These are phyloP conservation scores for Kwoniella bestiolae DNA, from an alignment of 768 basidiomycete species.

Conservation along the genomic window DNA sequence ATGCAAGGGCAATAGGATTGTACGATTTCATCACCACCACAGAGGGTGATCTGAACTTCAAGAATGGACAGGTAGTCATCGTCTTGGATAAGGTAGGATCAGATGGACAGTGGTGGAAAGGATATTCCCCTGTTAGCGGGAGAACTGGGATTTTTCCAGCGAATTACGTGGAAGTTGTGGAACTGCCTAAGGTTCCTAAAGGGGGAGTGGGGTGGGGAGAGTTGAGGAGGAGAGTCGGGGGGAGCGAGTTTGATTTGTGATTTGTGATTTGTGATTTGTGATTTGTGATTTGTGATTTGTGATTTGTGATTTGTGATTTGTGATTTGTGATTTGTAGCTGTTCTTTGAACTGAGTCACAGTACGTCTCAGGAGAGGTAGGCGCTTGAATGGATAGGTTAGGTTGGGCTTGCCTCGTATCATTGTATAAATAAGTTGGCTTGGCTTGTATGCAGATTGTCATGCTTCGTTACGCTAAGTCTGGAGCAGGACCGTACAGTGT, in stretches of 20 bases:
- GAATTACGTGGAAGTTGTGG: slow-evolving; percentile 50
- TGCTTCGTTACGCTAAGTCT: too few relatives aligned
- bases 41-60: slow-evolving; percentile 70
- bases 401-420: too few relatives aligned
- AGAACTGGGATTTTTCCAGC: slow-evolving; percentile 48
- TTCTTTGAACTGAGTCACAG: too few relatives aligned
- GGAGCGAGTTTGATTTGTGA: slow-evolving; percentile 40
- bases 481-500: too few relatives aligned
- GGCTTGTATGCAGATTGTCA: too few relatives aligned
- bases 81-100: slow-evolving; percentile 70
- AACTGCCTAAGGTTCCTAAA: slow-evolving; percentile 38
- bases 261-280: too few relatives aligned
- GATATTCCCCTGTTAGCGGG: slow-evolving; percentile 10
- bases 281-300: too few relatives aligned
- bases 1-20: slow-evolving; percentile 66
- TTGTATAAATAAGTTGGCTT: too few relatives aligned
- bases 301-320: too few relatives aligned
- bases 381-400: too few relatives aligned
- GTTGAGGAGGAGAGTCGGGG: slow-evolving; percentile 36
- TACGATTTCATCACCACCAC: slow-evolving; percentile 78
- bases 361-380: too few relatives aligned
- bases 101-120: slow-evolving; percentile 48
- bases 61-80: slow-evolving; percentile 69
- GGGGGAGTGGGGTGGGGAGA: slow-evolving; percentile 40
- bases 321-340: too few relatives aligned